Evolutionary conservation across 495 filamentous ascomycete species (phyloP), one percentile per base, ranked within the genome.

Genomic region (Penicillium robsamsonii): DNA sequence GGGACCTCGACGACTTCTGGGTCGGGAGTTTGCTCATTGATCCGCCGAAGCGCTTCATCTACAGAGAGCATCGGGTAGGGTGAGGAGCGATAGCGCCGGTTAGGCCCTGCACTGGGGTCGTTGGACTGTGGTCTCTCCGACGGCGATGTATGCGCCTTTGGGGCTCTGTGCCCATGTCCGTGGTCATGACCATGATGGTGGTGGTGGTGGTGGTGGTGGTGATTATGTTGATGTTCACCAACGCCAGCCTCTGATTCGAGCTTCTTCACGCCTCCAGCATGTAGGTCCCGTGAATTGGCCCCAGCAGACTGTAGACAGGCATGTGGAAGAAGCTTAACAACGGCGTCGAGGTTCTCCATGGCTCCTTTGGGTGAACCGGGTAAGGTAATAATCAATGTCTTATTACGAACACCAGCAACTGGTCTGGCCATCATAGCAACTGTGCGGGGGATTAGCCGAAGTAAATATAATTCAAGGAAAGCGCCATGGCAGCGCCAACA

Each of bases 381-480:
- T 38, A 99, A 78, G 0, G 94, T 97, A 46, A 97, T 74, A 43
- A 99, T 91, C 48, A 99, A 72, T 6, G 91, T 86, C 58, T 85
- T 86, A 58, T 92, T 85, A 30, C 94, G 81, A 11, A 95, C 87
- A 10, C 94, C 94, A 46, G 95, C 95, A 49, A 96, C 89, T 13
- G 94, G 92, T 53, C 94, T 83, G 53, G 94, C 88, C 94, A 97
- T 97, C 75, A 96, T 85, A n/a, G 93, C 95, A 74, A 97, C 91
- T 96, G 58, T 6, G 41, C 20, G 15, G 43, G 58, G 59, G 52
- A 45, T 64, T 48, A 64, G 63, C 55, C 48, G 50, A 44, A 64
- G 35, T 51, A 40, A 53, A 56, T 59, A 53, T 38, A 59, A 50
- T 56, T 63, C 30, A 57, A 13, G 30, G 20, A 18, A 37, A 30